Base-by-base conservation (phyloP, 208 protist genomes). In the Phytomonas sp. region DNA sequence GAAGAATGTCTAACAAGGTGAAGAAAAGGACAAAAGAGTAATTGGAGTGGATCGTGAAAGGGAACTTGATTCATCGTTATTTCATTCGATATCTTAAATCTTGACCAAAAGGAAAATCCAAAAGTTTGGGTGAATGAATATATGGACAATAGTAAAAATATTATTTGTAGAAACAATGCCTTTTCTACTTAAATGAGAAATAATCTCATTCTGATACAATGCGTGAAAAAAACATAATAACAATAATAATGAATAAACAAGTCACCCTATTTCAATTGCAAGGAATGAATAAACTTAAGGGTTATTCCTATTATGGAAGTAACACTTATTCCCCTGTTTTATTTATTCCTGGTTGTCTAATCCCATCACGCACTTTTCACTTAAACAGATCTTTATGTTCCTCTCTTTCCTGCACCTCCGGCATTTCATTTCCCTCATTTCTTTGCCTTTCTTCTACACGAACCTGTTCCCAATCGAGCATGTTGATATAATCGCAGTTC, bases 401-500 rank as follows among this genome's bases (percentile, higher is more conserved):
- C 12, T 76, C 85, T 4, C 79, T 81, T 67, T 92, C 86, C 75
- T 82, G 69, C 49, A 91, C 80, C 19, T 86, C 81, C 26, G 83
- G 84, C 33, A 86, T 79, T 23, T 61, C 52, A 7, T 66, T 80
- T 36, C 40, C 69, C 45, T 70, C 71, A 3, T 32, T 45, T 56
- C 67, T 62, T 45, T 60, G 26, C 67, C 56, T 69, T 76, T 90
- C 80, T 60, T 78, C 70, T 63, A 92, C 89, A 66, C 89, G 60
- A 37, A 94, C 80, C 14, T 71, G 74, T 6, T 87, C 79, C 89
- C 84, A 92, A 70, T 92, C 78, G 45, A 91, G 74, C 74, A 79
- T 52, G 45, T 91, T 83, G 71, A 94, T 91, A 76, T 92, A 76
- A 72, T 94, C 86, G 71, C 89, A 94, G 75, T 94, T 94, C 67